phyloP scores from a whole-genome alignment of 2,329 filamentous ascomycete genomes.

The Nannizziopsis barbatae region DNA sequence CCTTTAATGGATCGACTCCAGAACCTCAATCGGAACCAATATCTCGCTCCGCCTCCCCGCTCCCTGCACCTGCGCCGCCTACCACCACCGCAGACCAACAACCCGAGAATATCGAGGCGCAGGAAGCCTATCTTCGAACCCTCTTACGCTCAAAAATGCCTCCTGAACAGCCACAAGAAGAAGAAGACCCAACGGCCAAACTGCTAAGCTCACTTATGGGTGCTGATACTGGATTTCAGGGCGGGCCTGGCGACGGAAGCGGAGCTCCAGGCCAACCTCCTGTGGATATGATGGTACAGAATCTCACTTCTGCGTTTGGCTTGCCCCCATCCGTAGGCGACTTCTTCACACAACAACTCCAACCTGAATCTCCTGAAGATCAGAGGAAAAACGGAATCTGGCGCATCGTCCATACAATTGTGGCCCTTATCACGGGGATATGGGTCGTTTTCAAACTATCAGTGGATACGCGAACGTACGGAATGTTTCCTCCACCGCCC shows the following conservation, averaged over 20 bases:
- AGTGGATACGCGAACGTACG: constrained; percentile 22
- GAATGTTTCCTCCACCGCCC: constrained; percentile 29
- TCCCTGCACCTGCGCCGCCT: constrained; percentile 1
- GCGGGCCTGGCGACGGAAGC: constrained; percentile 12
- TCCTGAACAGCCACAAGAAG: constrained; percentile 17
- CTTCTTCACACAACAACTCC: constrained; percentile 28
- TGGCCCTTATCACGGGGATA: constrained; percentile 45
- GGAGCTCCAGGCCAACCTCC: constrained; percentile 15
- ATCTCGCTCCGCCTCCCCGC: constrained; percentile 12
- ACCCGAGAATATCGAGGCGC: constrained; percentile 27
- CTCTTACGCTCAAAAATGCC: constrained; percentile 28
- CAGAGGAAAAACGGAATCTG: constrained; percentile 35
- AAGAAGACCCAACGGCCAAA: constrained; percentile 28
- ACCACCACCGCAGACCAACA: constrained; percentile 21
- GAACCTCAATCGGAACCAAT: constrained; percentile 14
- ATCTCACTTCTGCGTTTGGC: constrained; percentile 35
- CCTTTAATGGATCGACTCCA: constrained; percentile 9
- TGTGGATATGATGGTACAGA: constrained; percentile 20
- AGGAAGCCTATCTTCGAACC: constrained; percentile 35
- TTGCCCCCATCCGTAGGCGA: constrained; percentile 31
- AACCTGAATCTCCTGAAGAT: constrained; percentile 30
- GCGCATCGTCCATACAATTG: constrained; percentile 48
- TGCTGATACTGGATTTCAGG: constrained; percentile 14
- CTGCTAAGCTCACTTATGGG: constrained; percentile 29
- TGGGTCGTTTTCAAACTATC: constrained; percentile 39